Percentiles rank a stretch among this genome's conserved stretches.
Evolutionary conservation across 768 basidiomycete genomes (phyloP).

Genomic region (Mycena filopes): DNA sequence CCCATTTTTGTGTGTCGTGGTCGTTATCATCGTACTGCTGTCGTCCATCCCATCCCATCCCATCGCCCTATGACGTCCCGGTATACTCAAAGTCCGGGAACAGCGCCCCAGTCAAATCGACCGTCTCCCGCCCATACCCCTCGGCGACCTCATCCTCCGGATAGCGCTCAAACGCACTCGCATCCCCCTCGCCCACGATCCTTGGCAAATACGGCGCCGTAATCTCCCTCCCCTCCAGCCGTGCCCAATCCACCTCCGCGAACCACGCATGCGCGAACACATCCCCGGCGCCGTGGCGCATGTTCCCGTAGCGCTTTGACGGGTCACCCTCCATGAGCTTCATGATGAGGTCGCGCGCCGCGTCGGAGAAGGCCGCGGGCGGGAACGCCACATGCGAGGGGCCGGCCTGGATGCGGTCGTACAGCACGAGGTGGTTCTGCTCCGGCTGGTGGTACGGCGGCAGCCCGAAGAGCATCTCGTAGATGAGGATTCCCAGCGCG

Average conservation of each 20-base stretch:
- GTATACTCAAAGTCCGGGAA: constrained; percentile 79
- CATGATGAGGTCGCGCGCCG: constrained; percentile 89
- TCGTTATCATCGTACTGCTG: neutral
- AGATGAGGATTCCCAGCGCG: constrained; percentile 95
- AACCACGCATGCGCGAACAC: constrained; percentile 97
- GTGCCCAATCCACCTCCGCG: constrained; percentile 91
- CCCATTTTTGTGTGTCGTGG: constrained; percentile 10
- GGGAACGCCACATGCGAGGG: constrained; percentile 42
- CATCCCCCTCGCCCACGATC: constrained; percentile 93
- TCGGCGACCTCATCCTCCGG: constrained; percentile 76
- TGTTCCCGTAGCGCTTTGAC: constrained; percentile 88
- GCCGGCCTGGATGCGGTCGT: constrained; percentile 90
- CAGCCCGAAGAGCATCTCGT: constrained; percentile 96
- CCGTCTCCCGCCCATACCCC: constrained; percentile 65
- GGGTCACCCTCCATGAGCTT: constrained; percentile 93
- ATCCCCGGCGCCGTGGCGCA: constrained; percentile 88
- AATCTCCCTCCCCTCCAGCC: constrained; percentile 84
- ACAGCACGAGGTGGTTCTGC: constrained; percentile 85
- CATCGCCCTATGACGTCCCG: constrained; percentile 23
- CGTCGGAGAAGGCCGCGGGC: constrained; percentile 75
- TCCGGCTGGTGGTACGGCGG: constrained; percentile 94
- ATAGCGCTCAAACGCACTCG: constrained; percentile 90
- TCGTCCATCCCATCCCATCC: too few species aligned
- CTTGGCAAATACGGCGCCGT: constrained; percentile 95
- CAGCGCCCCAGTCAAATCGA: constrained; percentile 67